These are phyloP conservation scores for Pontederia crassipes DNA, from an alignment of 176 grass and related monocot species.

Conservation along the genomic window DNA sequence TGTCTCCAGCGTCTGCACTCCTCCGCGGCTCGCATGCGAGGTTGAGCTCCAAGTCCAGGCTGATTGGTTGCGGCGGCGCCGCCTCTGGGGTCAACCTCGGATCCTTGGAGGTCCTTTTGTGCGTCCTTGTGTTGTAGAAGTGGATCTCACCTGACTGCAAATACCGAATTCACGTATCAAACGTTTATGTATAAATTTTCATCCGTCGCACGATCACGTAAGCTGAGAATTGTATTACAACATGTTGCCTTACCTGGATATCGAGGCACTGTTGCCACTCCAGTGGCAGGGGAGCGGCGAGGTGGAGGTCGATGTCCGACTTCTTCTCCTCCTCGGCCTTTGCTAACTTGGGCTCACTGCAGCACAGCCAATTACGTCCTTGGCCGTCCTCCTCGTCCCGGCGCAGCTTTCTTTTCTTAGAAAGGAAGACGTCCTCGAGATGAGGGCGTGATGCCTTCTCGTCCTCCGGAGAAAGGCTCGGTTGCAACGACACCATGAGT, in stretches of 20 bases:
- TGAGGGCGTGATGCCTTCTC: slow-evolving; percentile 24
- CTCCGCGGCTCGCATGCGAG: slow-evolving; percentile 38
- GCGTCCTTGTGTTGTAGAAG: slow-evolving; percentile 91
- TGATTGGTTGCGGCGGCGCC: slow-evolving; percentile 14
- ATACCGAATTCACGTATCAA: neutral
- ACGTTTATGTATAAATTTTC: neutral
- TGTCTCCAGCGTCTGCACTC: neutral
- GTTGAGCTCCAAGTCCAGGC: slow-evolving; percentile 76
- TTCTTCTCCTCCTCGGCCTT: neutral
- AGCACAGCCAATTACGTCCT: neutral
- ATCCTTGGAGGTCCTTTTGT: slow-evolving; percentile 61
- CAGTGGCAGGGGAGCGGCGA: slow-evolving; percentile 55
- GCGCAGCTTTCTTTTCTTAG: slow-evolving; percentile 55
- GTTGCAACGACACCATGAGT: slow-evolving; percentile 63
- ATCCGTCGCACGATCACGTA: neutral
- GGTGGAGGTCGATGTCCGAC: slow-evolving; percentile 56
- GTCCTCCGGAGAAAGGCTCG: slow-evolving; percentile 48
- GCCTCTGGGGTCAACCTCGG: slow-evolving; percentile 27
- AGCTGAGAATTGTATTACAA: no score
- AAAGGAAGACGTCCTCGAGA: slow-evolving; percentile 23
- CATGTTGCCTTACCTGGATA: slow-evolving; percentile 38
- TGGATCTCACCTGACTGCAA: slow-evolving; percentile 65
- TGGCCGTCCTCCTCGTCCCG: slow-evolving; percentile 9
- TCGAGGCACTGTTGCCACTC: slow-evolving; percentile 98
- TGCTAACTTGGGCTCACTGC: slow-evolving; percentile 6